Percentiles rank a stretch among this genome's conserved stretches.
These are phyloP conservation scores for Pseudofabraea citricarpa DNA, from an alignment of 2,329 filamentous ascomycete genomes.

Conservation along the genomic window DNA sequence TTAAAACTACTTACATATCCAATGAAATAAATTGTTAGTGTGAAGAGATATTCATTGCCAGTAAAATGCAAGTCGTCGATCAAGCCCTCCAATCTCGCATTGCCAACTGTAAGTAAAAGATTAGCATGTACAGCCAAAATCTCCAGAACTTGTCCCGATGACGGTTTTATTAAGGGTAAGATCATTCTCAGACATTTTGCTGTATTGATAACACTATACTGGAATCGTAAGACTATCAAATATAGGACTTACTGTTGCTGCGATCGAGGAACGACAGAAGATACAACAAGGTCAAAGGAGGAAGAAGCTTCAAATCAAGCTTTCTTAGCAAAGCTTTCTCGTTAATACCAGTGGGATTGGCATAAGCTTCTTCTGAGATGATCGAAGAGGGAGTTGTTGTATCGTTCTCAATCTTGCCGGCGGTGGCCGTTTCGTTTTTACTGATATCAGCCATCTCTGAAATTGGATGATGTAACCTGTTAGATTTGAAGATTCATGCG, in stretches of 20 bases:
- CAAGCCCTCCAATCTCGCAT: slow-evolving; percentile 52
- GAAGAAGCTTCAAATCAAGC: slow-evolving; percentile 45
- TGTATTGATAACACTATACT: no score
- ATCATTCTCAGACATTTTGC: no score
- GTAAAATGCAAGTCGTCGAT: slow-evolving; percentile 47
- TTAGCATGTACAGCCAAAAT: background rate
- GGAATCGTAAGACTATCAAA: background rate
- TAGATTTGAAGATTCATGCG: no score
- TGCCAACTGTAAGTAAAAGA: slow-evolving; percentile 41
- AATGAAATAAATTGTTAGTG: slow-evolving; percentile 62
- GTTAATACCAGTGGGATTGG: slow-evolving; percentile 33
- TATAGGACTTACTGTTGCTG: slow-evolving; percentile 45
- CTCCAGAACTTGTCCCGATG: no score
- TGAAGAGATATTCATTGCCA: slow-evolving; percentile 60
- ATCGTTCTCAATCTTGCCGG: slow-evolving; percentile 1
- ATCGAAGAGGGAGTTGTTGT: slow-evolving; percentile 4
- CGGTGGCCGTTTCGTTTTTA: slow-evolving; percentile 9
- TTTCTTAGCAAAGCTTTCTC: slow-evolving; percentile 56
- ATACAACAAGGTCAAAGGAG: slow-evolving; percentile 50
- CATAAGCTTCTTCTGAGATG: slow-evolving; percentile 12
- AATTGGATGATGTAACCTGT: no score
- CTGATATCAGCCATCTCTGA: no score
- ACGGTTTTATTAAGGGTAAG: no score
- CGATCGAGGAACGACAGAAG: slow-evolving; percentile 52
- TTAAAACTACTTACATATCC: slow-evolving; percentile 37